phyloP scores from a whole-genome alignment of 2,329 filamentous ascomycete genomes.

The Fusarium mundagurra region DNA sequence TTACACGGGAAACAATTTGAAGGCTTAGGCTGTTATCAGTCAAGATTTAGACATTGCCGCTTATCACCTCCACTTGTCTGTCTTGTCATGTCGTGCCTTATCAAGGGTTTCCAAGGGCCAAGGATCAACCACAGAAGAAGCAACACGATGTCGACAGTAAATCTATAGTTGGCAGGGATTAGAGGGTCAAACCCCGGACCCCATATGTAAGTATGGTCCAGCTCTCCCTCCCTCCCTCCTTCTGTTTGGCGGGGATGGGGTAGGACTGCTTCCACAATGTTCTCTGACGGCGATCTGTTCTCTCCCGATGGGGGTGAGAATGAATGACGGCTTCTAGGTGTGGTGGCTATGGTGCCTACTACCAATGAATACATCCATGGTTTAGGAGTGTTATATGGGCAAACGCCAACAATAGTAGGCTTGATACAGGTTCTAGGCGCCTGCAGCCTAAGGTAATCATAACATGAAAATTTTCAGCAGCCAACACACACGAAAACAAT shows the following conservation, averaged over 20 bases:
- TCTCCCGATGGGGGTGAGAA: not conserved
- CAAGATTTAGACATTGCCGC: not conserved
- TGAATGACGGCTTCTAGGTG: not conserved
- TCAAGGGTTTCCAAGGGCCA: not conserved
- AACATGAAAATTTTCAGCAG: slow-evolving; percentile 25
- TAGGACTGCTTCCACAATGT: slow-evolving; percentile 18
- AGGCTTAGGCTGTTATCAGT: slow-evolving; percentile 8
- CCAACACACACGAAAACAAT: slow-evolving; percentile 13
- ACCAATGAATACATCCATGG: not conserved
- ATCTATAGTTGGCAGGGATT: slow-evolving; percentile 19
- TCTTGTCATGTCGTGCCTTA: not conserved
- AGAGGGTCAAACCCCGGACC: slow-evolving; percentile 18
- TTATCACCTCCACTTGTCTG: slow-evolving; percentile 7
- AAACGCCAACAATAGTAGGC: not conserved
- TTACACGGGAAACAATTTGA: not conserved
- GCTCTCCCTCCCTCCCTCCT: not conserved
- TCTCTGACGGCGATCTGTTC: slow-evolving; percentile 18
- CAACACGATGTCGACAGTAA: not conserved
- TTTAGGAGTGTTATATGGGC: not conserved
- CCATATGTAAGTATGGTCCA: slow-evolving; percentile 5
- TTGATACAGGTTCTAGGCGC: not conserved
- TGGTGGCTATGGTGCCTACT: not conserved
- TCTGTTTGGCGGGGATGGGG: slow-evolving; percentile 18
- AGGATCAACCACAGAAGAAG: slow-evolving; percentile 10
- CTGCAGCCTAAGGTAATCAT: slow-evolving; percentile 18